Evolutionary conservation across 257 asterid genomes (phyloP).

Genomic region (Phtheirospermum japonicum): DNA sequence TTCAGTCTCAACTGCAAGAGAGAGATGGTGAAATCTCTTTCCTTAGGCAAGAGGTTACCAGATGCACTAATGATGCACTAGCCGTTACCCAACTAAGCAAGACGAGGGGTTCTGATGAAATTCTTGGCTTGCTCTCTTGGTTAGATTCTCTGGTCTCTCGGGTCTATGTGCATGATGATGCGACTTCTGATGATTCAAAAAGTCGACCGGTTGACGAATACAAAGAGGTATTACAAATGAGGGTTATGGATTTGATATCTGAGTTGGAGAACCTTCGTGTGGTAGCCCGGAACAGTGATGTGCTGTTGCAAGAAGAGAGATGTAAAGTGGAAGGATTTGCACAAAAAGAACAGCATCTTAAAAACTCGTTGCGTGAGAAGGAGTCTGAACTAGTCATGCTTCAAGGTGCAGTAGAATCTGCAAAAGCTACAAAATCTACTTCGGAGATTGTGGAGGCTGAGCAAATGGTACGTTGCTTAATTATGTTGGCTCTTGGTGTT

Average conservation of each 20-base stretch:
- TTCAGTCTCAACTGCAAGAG: conserved; percentile 88
- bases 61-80: conserved; percentile 87
- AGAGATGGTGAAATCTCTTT: conserved; percentile 91
- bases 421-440: conserved; percentile 44
- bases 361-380: conserved; percentile 62
- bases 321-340: conserved; percentile 65
- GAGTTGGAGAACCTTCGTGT: conserved; percentile 82
- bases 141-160: conserved; percentile 59
- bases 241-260: conserved; percentile 56
- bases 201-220: conserved; percentile 39
- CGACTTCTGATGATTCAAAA: conserved; percentile 39
- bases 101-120: conserved; percentile 62
- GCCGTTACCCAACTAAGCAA: conserved; percentile 65
- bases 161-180: conserved; percentile 46
- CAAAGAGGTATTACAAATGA: conserved; percentile 62
- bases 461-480: conserved; percentile 58
- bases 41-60: conserved; percentile 94
- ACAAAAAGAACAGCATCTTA: conserved; percentile 58
- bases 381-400: conserved; percentile 65
- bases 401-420: conserved; percentile 58
- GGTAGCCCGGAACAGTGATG: conserved; percentile 49
- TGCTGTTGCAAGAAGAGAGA: conserved; percentile 68
- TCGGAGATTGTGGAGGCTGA: conserved; percentile 92
- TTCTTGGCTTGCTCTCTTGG: conserved; percentile 65
- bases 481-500: conserved; percentile 23